Percentiles rank a stretch among this genome's conserved stretches.
phyloP scores from a whole-genome alignment of 2,329 filamentous ascomycete genomes.

The Ceratocystis ficicola region DNA sequence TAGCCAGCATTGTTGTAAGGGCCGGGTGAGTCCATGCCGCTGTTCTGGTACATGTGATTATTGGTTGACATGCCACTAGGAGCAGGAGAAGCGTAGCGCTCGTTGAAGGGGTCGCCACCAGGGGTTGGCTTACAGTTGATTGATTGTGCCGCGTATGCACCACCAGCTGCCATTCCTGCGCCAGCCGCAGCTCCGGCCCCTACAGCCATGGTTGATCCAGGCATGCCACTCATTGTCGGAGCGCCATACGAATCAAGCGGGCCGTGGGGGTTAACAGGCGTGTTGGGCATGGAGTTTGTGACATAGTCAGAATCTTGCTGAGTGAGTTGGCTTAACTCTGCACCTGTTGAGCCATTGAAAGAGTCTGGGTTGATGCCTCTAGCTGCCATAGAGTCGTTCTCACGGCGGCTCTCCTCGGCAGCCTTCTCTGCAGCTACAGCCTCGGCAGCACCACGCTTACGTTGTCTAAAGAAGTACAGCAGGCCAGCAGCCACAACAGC shows the following conservation, averaged over 20 bases:
- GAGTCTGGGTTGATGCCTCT: constrained; percentile 39
- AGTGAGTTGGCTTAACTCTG: constrained; percentile 31
- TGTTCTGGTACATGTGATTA: constrained; percentile 17
- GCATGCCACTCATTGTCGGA: constrained; percentile 27
- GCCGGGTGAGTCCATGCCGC: constrained; percentile 12
- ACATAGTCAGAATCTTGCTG: constrained; percentile 27
- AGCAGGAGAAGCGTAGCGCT: constrained; percentile 6
- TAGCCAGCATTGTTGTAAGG: background rate
- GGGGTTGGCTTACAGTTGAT: background rate
- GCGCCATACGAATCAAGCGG: constrained; percentile 26
- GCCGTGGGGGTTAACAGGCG: constrained; percentile 22
- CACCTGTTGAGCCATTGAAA: constrained; percentile 30
- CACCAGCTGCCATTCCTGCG: background rate
- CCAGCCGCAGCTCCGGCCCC: constrained; percentile 18
- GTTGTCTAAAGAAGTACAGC: constrained; percentile 46
- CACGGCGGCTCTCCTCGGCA: constrained; percentile 38
- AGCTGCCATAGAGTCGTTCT: constrained; percentile 40
- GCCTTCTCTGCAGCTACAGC: constrained; percentile 36
- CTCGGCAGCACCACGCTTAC: constrained; percentile 41
- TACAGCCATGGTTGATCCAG: constrained; percentile 22
- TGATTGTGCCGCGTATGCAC: background rate
- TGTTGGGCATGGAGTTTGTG: constrained; percentile 19
- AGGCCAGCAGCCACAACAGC: constrained; percentile 33
- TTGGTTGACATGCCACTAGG: background rate
- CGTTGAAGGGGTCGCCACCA: constrained; percentile 12